Percentiles rank a stretch among this genome's conserved stretches.
Evolutionary conservation across 1,139 yeast species (phyloP).

Genomic region (Torulaspora pretoriensis): DNA sequence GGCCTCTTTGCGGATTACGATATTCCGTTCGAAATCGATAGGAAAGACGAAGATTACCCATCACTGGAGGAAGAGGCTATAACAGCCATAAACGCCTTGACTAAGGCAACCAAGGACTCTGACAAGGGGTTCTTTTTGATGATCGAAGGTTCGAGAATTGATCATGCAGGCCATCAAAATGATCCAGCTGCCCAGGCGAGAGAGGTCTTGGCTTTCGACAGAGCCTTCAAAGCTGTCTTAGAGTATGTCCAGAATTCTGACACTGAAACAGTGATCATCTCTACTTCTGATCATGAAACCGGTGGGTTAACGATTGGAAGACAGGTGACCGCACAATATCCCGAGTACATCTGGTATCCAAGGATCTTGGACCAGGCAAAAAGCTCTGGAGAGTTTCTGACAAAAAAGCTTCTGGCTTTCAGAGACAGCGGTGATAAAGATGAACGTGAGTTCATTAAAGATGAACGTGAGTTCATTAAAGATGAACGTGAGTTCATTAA

Average conservation of each 20-base stretch:
- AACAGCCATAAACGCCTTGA: constrained; percentile 63
- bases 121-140: constrained; percentile 77
- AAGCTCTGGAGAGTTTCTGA: constrained; percentile 69
- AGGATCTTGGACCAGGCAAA: constrained; percentile 58
- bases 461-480: constrained; percentile 50
- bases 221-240: constrained; percentile 63
- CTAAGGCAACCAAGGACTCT: constrained; percentile 58
- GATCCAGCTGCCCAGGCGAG: constrained; percentile 86
- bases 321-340: constrained; percentile 57
- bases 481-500: constrained; percentile 44
- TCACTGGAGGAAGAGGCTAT: constrained; percentile 68
- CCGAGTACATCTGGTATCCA: constrained; percentile 76
- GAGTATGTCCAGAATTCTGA: constrained; percentile 61
- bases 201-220: constrained; percentile 73
- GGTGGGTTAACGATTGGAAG: constrained; percentile 80
- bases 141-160: constrained; percentile 85
- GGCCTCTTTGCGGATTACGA: constrained; percentile 68
- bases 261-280: constrained; percentile 66
- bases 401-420: constrained; percentile 39
- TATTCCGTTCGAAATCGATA: constrained; percentile 77
- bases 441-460: constrained; percentile 41
- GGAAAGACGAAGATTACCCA: constrained; percentile 56
- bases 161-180: constrained; percentile 86
- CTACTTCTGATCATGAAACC: constrained; percentile 88
- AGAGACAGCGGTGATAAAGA: constrained; percentile 37